These are phyloP conservation scores for Cladosporium colombiae DNA, from an alignment of 2,329 filamentous ascomycete genomes.

Conservation along the genomic window DNA sequence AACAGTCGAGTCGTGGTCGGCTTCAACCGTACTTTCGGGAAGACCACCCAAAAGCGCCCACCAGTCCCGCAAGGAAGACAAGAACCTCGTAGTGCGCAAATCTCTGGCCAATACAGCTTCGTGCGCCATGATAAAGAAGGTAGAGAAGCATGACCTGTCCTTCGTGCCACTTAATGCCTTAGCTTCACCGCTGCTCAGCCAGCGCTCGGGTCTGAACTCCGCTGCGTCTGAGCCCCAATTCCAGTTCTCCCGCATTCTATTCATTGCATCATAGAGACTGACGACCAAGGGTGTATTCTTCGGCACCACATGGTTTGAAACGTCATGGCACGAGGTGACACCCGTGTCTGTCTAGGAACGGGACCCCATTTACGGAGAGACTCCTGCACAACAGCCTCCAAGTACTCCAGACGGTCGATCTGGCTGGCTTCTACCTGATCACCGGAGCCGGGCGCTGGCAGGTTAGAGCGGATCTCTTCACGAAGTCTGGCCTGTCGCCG, in stretches of 20 bases:
- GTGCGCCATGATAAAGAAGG: constrained; percentile 58
- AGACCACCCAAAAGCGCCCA: constrained; percentile 18
- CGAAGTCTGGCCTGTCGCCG: constrained; percentile 67
- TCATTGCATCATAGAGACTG: constrained; percentile 47
- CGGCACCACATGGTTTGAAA: constrained; percentile 43
- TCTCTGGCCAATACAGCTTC: constrained; percentile 77
- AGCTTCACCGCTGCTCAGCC: constrained; percentile 61
- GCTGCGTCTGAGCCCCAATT: constrained; percentile 48
- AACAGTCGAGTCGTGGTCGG: constrained; percentile 17
- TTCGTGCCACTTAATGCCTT: constrained; percentile 69
- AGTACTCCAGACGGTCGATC: constrained; percentile 53
- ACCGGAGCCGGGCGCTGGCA: constrained; percentile 28
- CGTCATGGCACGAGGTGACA: constrained; percentile 45
- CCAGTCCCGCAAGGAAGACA: constrained; percentile 15
- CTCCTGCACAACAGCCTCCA: constrained; percentile 51
- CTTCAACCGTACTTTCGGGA: not conserved
- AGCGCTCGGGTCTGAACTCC: constrained; percentile 47
- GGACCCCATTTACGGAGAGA: constrained; percentile 49
- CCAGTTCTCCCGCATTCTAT: constrained; percentile 47
- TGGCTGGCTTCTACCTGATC: constrained; percentile 44
- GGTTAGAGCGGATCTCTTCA: constrained; percentile 59
- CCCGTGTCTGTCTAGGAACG: constrained; percentile 50
- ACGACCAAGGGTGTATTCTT: constrained; percentile 43
- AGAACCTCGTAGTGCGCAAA: constrained; percentile 57
- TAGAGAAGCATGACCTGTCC: constrained; percentile 45